A percentile compares a stretch with the other conserved stretches of the same genome.
Evolutionary conservation across 495 filamentous ascomycete species (phyloP).

Genomic region (Podospora anserina): DNA sequence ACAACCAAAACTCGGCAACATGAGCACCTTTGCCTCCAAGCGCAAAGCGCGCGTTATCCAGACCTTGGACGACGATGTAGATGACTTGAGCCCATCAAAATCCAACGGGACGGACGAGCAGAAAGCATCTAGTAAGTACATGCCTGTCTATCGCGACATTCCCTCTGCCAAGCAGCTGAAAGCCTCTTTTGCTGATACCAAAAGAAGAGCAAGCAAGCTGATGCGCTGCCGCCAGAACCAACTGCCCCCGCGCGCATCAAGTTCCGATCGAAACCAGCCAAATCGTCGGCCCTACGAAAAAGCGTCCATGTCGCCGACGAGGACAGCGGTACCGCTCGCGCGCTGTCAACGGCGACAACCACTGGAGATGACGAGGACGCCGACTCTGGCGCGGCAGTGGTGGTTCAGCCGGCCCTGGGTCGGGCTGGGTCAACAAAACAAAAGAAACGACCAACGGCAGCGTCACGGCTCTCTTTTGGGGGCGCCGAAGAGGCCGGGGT

Average conservation of each 20-base stretch:
- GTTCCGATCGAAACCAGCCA: conserved; percentile 45
- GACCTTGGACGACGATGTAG: conserved; percentile 62
- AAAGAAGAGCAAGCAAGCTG: conserved; percentile 37
- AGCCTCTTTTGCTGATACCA: conserved; percentile 31
- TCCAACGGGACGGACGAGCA: conserved; percentile 33
- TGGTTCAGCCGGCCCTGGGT: conserved; percentile 36
- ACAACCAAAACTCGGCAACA: conserved; percentile 29
- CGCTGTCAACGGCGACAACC: conserved; percentile 25
- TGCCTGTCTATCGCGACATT: not conserved
- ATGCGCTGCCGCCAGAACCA: conserved; percentile 34
- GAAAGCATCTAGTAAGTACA: conserved; percentile 36
- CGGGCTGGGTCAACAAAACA: conserved; percentile 40
- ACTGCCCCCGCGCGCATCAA: conserved; percentile 40
- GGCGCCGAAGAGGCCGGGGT: conserved; percentile 53
- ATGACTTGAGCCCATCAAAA: conserved; percentile 20
- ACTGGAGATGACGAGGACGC: conserved; percentile 39
- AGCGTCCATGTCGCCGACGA: conserved; percentile 46
- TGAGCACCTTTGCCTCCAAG: conserved; percentile 63
- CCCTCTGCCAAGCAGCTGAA: conserved; percentile 3
- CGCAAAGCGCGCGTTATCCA: conserved; percentile 74
- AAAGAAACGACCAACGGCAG: conserved; percentile 63
- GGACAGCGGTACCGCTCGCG: conserved; percentile 22
- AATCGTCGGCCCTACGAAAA: conserved; percentile 50
- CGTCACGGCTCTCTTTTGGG: conserved; percentile 74
- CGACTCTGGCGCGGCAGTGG: conserved; percentile 36